Evolutionary conservation across 2,329 filamentous ascomycete genomes (phyloP).

Genomic region (Lecanicillium sp.): DNA sequence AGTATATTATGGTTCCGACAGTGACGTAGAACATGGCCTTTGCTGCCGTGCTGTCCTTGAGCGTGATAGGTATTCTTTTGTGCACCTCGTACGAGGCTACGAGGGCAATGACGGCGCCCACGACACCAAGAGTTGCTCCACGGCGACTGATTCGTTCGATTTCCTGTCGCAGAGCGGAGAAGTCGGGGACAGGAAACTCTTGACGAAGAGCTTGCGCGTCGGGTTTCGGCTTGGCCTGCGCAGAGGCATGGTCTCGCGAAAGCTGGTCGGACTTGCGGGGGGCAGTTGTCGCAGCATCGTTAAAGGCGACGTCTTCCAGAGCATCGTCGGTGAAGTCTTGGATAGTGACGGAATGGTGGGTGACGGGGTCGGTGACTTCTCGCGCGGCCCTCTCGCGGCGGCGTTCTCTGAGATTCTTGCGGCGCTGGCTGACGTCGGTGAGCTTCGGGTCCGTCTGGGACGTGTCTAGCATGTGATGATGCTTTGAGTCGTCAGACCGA

Average conservation of each 20-base stretch:
- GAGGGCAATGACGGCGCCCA: conserved; percentile 24
- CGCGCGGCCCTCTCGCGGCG: conserved; percentile 38
- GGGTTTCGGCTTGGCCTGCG: conserved; percentile 18
- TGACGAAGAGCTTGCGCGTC: conserved; percentile 32
- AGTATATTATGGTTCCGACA: conserved; percentile 2
- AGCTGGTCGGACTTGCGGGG: conserved; percentile 3
- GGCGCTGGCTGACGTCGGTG: conserved; percentile 35
- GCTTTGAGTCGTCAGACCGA: conserved; percentile 11
- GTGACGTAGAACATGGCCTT: conserved; percentile 6
- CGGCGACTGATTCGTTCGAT: conserved; percentile 22
- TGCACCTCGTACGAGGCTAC: conserved; percentile 17
- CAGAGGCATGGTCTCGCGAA: neutral
- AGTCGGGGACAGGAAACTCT: conserved; percentile 40
- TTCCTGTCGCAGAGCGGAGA: conserved; percentile 29
- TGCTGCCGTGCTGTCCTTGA: conserved; percentile 2
- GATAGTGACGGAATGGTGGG: conserved; percentile 59
- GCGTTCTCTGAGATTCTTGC: conserved; percentile 38
- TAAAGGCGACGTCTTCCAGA: conserved; percentile 29
- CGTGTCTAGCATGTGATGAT: conserved; percentile 21
- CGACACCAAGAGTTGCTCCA: conserved; percentile 27
- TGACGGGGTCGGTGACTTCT: conserved; percentile 65
- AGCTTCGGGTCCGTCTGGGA: conserved; percentile 26
- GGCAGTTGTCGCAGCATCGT: conserved; percentile 12
- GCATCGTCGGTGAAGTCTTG: conserved; percentile 61
- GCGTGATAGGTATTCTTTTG: conserved; percentile 12